phyloP scores from a whole-genome alignment of 495 filamentous ascomycete species.

The Penicillium odoratum region DNA sequence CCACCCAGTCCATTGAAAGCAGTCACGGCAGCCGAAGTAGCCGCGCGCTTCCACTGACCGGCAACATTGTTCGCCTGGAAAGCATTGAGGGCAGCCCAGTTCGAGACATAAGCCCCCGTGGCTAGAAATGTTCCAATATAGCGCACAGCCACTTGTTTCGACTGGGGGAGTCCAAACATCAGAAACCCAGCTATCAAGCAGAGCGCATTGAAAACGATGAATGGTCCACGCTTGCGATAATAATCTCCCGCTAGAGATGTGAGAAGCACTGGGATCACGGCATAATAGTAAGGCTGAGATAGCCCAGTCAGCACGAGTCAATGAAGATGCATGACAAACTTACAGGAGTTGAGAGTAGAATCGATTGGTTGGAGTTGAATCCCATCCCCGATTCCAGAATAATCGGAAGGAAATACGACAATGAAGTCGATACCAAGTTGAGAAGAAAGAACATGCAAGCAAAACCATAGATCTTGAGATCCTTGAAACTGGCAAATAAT shows the following conservation, averaged over 20 bases:
- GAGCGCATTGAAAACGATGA: constrained; percentile 73
- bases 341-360: constrained; percentile 68
- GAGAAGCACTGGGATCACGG: constrained; percentile 67
- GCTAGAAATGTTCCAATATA: constrained; percentile 75
- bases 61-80: constrained; percentile 73
- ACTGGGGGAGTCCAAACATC: constrained; percentile 64
- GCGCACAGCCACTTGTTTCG: constrained; percentile 63
- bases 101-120: constrained; percentile 75
- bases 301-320: constrained; percentile 3
- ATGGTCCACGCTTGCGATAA: constrained; percentile 62
- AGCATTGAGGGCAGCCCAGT: constrained; percentile 76
- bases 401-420: constrained; percentile 72
- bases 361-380: constrained; percentile 63
- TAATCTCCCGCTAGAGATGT: constrained; percentile 68
- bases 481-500: constrained; percentile 59
- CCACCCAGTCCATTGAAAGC: constrained; percentile 74
- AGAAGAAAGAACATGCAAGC: constrained; percentile 71
- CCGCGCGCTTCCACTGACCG: constrained; percentile 75
- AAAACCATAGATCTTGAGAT: constrained; percentile 74
- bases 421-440: constrained; percentile 66
- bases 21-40: constrained; percentile 66
- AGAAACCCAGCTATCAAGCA: constrained; percentile 71
- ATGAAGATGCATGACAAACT: constrained; percentile 11
- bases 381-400: constrained; percentile 73
- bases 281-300: constrained; percentile 67